Evolutionary conservation across 2,329 filamentous ascomycete species (phyloP).

Genomic region (Madurella fahalii): DNA sequence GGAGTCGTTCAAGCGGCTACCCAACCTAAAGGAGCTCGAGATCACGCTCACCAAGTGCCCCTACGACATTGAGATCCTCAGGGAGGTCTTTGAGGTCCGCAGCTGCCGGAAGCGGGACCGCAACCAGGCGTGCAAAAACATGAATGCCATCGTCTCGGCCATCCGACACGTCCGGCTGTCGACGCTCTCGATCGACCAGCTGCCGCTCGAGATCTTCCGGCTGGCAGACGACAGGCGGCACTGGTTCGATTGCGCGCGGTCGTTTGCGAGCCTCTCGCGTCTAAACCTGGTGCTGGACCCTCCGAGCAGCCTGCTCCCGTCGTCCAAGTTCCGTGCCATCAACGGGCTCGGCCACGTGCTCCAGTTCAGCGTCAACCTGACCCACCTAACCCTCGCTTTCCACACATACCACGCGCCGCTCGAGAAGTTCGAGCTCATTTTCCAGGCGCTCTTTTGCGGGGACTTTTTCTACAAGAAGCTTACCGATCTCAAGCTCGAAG

Average conservation of each 20-base stretch:
- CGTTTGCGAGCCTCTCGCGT: constrained; percentile 37
- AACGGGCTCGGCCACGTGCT: constrained; percentile 42
- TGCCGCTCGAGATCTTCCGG: constrained; percentile 42
- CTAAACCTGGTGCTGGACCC: constrained; percentile 41
- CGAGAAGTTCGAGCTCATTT: constrained; percentile 39
- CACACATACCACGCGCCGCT: constrained; percentile 37
- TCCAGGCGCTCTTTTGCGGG: constrained; percentile 35
- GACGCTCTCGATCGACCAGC: constrained; percentile 40
- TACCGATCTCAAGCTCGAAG: constrained; percentile 41
- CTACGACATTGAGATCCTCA: constrained; percentile 36
- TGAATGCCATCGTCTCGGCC: constrained; percentile 38
- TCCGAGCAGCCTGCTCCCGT: constrained; percentile 35
- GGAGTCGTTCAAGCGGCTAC: constrained; percentile 38
- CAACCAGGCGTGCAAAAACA: constrained; percentile 35
- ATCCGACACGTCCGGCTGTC: constrained; percentile 35
- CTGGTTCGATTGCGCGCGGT: constrained; percentile 40
- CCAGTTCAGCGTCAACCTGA: constrained; percentile 36
- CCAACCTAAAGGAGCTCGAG: constrained; percentile 38
- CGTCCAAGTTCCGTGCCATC: constrained; percentile 36
- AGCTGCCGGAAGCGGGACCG: constrained; percentile 39
- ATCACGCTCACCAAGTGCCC: constrained; percentile 41
- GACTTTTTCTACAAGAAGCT: constrained; percentile 37
- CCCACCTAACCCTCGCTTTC: constrained; percentile 39
- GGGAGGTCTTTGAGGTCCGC: constrained; percentile 37
- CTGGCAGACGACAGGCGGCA: constrained; percentile 34